Evolutionary conservation across 805 yeast species (phyloP).

Genomic region (Blastobotrys chiropterorum): DNA sequence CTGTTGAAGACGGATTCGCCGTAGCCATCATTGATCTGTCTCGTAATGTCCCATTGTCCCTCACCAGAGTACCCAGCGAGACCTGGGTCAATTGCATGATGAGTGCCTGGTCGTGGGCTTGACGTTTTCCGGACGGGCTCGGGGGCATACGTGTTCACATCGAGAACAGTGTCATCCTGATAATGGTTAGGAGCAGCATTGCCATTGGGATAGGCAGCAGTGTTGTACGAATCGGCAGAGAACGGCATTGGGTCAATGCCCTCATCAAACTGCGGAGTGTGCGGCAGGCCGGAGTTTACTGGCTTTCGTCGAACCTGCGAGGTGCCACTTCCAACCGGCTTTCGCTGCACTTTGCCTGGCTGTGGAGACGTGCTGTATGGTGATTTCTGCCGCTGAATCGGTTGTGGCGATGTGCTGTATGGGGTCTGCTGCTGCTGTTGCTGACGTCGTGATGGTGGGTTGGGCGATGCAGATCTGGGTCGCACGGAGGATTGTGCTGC

Average conservation of each 20-base stretch:
- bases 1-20: slow-evolving; percentile 29
- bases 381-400: not conserved
- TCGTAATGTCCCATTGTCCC: slow-evolving; percentile 26
- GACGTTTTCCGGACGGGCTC: slow-evolving; percentile 18
- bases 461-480: not conserved
- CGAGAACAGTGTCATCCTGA: slow-evolving; percentile 14
- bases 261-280: slow-evolving; percentile 6
- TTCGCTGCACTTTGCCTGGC: not conserved
- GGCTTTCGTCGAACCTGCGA: slow-evolving; percentile 14
- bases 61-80: slow-evolving; percentile 21
- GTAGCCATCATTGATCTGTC: slow-evolving; percentile 32
- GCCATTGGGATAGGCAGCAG: not conserved
- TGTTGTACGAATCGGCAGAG: slow-evolving; percentile 19
- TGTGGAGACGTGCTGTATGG: not conserved
- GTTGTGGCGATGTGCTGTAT: not conserved
- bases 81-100: slow-evolving; percentile 19
- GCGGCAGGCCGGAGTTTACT: slow-evolving; percentile 10
- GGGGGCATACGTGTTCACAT: slow-evolving; percentile 22
- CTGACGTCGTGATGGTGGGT: not conserved
- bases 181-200: not conserved
- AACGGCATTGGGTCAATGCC: slow-evolving; percentile 16
- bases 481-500: slow-evolving; percentile 4
- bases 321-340: not conserved
- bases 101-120: slow-evolving; percentile 12
- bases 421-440: not conserved